Evolutionary conservation across 1,284 basidiomycete genomes (phyloP).

Genomic region (Sanghuangporus sanghuang): DNA sequence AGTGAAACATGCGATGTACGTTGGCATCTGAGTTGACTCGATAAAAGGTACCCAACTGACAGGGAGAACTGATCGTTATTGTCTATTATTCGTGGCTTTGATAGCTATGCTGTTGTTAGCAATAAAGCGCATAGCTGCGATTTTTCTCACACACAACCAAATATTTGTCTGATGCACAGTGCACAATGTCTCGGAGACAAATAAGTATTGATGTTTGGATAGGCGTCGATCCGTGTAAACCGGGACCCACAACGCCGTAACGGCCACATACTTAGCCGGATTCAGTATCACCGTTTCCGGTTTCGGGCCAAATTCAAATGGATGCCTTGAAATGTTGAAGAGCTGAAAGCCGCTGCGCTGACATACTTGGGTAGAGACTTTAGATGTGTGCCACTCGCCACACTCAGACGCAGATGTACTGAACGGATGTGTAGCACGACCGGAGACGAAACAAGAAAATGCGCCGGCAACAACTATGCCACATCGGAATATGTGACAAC

Average conservation of each 20-base stretch:
- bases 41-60: neutral
- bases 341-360: too few relatives aligned
- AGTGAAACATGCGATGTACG: too few relatives aligned
- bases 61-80: neutral
- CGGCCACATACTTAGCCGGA: neutral
- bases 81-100: neutral
- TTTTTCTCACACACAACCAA: too few relatives aligned
- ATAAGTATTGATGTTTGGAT: neutral
- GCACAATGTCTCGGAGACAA: too few relatives aligned
- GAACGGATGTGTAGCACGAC: neutral
- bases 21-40: neutral
- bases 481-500: neutral
- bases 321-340: too few relatives aligned
- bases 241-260: constrained; percentile 1
- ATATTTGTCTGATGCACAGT: too few relatives aligned
- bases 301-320: neutral
- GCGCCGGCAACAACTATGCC: neutral
- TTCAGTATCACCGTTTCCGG: neutral
- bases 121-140: neutral
- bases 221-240: neutral
- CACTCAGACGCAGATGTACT: neutral
- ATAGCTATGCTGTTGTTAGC: neutral
- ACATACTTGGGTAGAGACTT: neutral
- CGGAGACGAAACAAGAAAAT: neutral
- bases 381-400: neutral